phyloP scores from a whole-genome alignment of 495 filamentous ascomycete genomes.

The Talaromyces trachyspermus region DNA sequence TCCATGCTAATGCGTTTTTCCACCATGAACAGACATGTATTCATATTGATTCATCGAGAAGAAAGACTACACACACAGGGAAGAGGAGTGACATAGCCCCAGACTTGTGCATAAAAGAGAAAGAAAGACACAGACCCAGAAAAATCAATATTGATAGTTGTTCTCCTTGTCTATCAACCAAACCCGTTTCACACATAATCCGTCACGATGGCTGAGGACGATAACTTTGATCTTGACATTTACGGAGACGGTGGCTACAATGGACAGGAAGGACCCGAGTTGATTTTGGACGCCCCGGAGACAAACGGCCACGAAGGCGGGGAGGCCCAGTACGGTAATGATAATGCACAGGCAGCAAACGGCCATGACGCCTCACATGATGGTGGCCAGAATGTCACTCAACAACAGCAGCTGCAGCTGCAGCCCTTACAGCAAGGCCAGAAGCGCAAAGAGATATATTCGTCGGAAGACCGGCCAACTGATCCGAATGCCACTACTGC shows the following conservation, averaged over 20 bases:
- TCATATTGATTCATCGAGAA: slow-evolving; percentile 29
- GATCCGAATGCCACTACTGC: slow-evolving; percentile 80
- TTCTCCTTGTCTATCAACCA: slow-evolving; percentile 7
- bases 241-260: slow-evolving; percentile 71
- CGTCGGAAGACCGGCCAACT: slow-evolving; percentile 61
- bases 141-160: slow-evolving; percentile 21
- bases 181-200: slow-evolving; percentile 7
- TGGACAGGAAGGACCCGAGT: slow-evolving; percentile 39
- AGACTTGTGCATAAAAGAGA: slow-evolving; percentile 15
- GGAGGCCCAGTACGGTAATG: slow-evolving; percentile 16
- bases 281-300: slow-evolving; percentile 33
- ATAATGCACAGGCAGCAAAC: slow-evolving; percentile 14
- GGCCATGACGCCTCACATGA: not conserved
- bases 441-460: slow-evolving; percentile 62
- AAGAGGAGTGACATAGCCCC: not conserved
- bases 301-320: slow-evolving; percentile 16
- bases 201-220: slow-evolving; percentile 70
- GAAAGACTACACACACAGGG: slow-evolving; percentile 3
- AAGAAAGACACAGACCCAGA: slow-evolving; percentile 20
- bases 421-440: slow-evolving; percentile 52
- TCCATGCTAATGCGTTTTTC: slow-evolving; percentile 33
- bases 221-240: slow-evolving; percentile 98
- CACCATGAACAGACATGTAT: slow-evolving; percentile 39
- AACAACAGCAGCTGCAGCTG: slow-evolving; percentile 12
- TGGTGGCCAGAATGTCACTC: slow-evolving; percentile 5